A percentile compares a stretch with the other conserved stretches of the same genome.
phyloP scores from a whole-genome alignment of 179 eudicot genomes.

The Silene noctiflora region DNA sequence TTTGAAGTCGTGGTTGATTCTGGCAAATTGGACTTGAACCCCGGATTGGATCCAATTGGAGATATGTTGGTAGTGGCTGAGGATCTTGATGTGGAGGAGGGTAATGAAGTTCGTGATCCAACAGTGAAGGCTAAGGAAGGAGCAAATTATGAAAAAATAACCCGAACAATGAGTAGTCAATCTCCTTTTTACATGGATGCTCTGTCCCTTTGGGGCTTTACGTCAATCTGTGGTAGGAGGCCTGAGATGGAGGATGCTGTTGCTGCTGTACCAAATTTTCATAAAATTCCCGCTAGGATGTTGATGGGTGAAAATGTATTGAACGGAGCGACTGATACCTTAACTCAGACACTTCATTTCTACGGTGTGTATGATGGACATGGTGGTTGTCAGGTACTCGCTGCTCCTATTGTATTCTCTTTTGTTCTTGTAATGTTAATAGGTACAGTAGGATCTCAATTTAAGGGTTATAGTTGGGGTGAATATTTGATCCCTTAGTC shows the following conservation, averaged over 20 bases:
- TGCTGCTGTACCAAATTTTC: conserved; percentile 43
- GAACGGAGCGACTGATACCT: conserved; percentile 35
- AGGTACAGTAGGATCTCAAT: not conserved
- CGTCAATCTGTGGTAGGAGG: conserved; percentile 54
- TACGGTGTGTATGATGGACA: conserved; percentile 80
- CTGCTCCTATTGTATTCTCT: conserved; percentile 11
- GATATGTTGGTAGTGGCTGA: conserved; percentile 40
- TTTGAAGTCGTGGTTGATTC: conserved; percentile 31
- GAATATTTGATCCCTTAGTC: not conserved
- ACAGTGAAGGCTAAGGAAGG: conserved; percentile 23
- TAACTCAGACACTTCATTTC: conserved; percentile 39
- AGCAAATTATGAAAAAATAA: conserved; percentile 36
- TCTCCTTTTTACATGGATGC: conserved; percentile 25
- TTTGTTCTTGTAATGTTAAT: not conserved
- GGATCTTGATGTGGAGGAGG: conserved; percentile 38
- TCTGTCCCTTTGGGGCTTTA: conserved; percentile 56
- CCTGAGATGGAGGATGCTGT: conserved; percentile 66
- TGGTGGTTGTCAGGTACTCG: conserved; percentile 60
- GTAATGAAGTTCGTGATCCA: conserved; percentile 31
- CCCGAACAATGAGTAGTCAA: conserved; percentile 32
- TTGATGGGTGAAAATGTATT: conserved; percentile 32
- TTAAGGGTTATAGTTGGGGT: not conserved
- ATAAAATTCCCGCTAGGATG: conserved; percentile 47
- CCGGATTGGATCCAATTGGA: conserved; percentile 22
- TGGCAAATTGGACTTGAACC: conserved; percentile 24